A percentile compares a stretch with the other conserved stretches of the same genome.
phyloP scores from a whole-genome alignment of 768 basidiomycete genomes.

The Termitomyces sp. region DNA sequence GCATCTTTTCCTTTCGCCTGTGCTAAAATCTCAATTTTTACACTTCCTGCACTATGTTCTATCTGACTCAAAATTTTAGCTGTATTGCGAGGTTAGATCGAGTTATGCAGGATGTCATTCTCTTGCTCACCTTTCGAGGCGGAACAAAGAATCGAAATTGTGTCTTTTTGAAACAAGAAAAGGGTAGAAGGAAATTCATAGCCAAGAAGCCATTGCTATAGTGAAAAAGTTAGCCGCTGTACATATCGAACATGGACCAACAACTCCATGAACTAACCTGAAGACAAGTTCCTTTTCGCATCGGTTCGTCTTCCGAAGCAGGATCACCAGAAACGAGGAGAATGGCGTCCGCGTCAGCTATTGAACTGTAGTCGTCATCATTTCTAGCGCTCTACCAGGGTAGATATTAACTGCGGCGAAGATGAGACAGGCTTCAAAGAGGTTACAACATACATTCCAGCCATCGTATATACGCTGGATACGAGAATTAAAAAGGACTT shows the following conservation, averaged over 20 bases:
- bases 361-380: constrained; percentile 65
- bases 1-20: constrained; percentile 79
- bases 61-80: constrained; percentile 86
- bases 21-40: constrained; percentile 71
- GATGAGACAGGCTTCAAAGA: constrained; percentile 8
- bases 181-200: constrained; percentile 97
- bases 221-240: constrained; percentile 13
- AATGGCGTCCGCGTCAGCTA: constrained; percentile 65
- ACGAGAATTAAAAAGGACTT: constrained; percentile 47
- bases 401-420: constrained; percentile 7
- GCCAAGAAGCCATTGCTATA: constrained; percentile 91
- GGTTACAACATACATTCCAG: constrained; percentile 48
- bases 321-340: constrained; percentile 74
- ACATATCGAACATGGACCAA: not conserved
- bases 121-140: constrained; percentile 69
- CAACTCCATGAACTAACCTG: constrained; percentile 51
- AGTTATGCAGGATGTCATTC: not conserved
- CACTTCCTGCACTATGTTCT: constrained; percentile 42
- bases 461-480: constrained; percentile 52
- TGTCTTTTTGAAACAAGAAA: constrained; percentile 74
- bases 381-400: constrained; percentile 50
- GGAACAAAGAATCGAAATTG: constrained; percentile 77
- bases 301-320: constrained; percentile 81
- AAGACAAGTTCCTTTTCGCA: constrained; percentile 85
- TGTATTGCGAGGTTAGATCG: constrained; percentile 23